Base-by-base conservation (phyloP, 805 yeast genomes). In the Kockiozyma suomiensis region DNA sequence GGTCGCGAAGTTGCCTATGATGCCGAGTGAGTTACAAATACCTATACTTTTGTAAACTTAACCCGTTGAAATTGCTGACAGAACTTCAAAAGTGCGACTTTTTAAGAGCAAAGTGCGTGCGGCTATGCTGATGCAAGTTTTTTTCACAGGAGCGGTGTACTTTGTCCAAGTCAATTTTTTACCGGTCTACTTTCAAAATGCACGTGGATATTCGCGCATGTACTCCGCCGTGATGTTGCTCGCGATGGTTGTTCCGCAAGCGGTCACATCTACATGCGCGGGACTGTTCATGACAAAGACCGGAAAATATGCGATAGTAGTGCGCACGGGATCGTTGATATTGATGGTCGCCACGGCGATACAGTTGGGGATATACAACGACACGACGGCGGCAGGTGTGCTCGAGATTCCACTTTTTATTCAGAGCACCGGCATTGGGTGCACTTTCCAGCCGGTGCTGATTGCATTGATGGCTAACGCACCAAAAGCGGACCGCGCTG, bases 391-490 rank as follows among this genome's bases (percentile, higher is more conserved):
- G 6, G 68, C 67, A n/a, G 76, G 71, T 1, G 79, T 75, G 0
- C 71, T 78, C 40, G 73, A 69, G 4, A 72, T 78, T 35, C 71
- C 77, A 1, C 60, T 78, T 54, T 23, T 73, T 48, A 42, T 79
- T 59, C 69, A 72, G 54, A 81, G 83, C 25, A 47, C 70, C 19
- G 83, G 85, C 0, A 74, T 76, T 7, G 86, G 84, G 1, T 74
- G 74, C 52, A 77, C 80, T 21, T 81, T 82, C 75, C 85, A 82
- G 68, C 85, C 85, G 3, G 78, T 82, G 0, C 75, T 82, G 72
- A 80, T 83, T 10, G 86, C 85, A 0, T 77, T 78, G 38, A 86
- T 78, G 67, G 84, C 85, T 0, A 83, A 82, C 60, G 74, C 83
- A 15, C 71, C 64, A 40, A 76, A 78, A 52, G 74, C 78, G 2